Evolutionary conservation across 2,329 filamentous ascomycete species (phyloP), one percentile per base, ranked within the genome.

Genomic region (Ophiocordyceps camponoti-saundersi): DNA sequence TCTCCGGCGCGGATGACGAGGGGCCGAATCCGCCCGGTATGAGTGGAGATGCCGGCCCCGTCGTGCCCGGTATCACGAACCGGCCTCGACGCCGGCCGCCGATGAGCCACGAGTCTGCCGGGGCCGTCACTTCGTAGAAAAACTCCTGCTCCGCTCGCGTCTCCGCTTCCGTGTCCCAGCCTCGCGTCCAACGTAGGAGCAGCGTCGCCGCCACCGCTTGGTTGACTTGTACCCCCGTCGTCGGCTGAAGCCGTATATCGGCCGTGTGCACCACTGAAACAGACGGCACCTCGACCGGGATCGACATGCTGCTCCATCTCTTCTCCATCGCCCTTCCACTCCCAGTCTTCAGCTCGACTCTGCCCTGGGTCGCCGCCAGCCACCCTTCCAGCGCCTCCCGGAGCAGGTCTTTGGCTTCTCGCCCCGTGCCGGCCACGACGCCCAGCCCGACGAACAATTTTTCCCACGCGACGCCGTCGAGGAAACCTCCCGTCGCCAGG

Each of bases 261-360:
- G 83, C 82, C 0, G 85, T 93, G 61, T 94, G 84, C 0, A 96
- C 76, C 20, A 95, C 77, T 44, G 85, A 78, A 2, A 95, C 72
- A 1, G 82, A 80, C 0, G 90, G 90, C 1, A 98, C 79, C 49
- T 95, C 87, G 15, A 98, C 89, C 0, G 89, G 85, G 46, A 98
- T 93, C 29, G 83, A 70, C 54, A 98, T 89, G 13, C 79, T 80
- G 73, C 73, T 50, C 62, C 98, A 89, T 15, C 79, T 80, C 74
- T 73, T 50, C 62, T 69, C 53, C 20, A 73, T n/a, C n/a, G n/a
- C 66, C 6, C 52, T 50, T 1, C 47, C 46, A 6, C 55, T 49
- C 1, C 49, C 45, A 3, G 56, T 47, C 8, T 56, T 50, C 0
- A 66, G 50, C 2, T 51, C 32, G 13, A 67, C 47, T 6, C 48